A percentile compares a stretch with the other conserved stretches of the same genome.
phyloP scores from a whole-genome alignment of 2,329 filamentous ascomycete species.

The Chaetothyriales sp. region DNA sequence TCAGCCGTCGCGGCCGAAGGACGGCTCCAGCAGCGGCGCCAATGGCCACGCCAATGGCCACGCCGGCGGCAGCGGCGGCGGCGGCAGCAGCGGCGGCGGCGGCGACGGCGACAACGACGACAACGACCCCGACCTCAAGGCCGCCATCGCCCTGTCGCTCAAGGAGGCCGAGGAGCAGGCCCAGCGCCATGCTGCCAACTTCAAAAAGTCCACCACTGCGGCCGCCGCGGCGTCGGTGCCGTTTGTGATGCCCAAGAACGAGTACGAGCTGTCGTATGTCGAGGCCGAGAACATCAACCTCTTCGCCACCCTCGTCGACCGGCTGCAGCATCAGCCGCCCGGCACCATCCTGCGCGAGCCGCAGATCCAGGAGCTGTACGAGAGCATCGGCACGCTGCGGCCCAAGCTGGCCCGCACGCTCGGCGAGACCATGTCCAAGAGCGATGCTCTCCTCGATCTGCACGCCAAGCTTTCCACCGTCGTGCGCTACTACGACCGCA shows the following conservation, averaged over 20 bases:
- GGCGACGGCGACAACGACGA: slow-evolving; percentile 48
- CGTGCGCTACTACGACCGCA: slow-evolving; percentile 85
- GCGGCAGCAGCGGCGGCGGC: slow-evolving; percentile 29
- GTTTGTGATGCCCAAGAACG: slow-evolving; percentile 61
- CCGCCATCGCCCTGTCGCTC: slow-evolving; percentile 86
- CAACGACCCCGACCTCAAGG: slow-evolving; percentile 83
- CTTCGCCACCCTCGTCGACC: slow-evolving; percentile 85
- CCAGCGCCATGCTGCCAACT: slow-evolving; percentile 66
- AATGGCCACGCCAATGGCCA: slow-evolving; percentile 31
- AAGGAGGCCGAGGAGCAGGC: slow-evolving; percentile 98
- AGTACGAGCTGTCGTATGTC: slow-evolving; percentile 84
- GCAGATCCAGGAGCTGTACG: slow-evolving; percentile 95
- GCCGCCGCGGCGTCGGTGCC: slow-evolving; percentile 35
- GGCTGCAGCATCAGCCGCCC: slow-evolving; percentile 84
- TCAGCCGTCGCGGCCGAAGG: slow-evolving; percentile 38
- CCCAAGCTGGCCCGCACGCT: slow-evolving; percentile 92
- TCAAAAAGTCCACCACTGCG: slow-evolving; percentile 58
- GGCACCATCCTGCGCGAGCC: slow-evolving; percentile 94
- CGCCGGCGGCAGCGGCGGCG: no score
- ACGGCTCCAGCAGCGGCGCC: no score
- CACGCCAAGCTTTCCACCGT: slow-evolving; percentile 93
- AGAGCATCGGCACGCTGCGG: slow-evolving; percentile 83
- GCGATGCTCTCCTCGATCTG: slow-evolving; percentile 84
- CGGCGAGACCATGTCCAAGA: slow-evolving; percentile 99
- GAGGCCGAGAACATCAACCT: slow-evolving; percentile 97